Evolutionary conservation across 768 basidiomycete genomes (phyloP).

Genomic region (Suillus ampliporus): DNA sequence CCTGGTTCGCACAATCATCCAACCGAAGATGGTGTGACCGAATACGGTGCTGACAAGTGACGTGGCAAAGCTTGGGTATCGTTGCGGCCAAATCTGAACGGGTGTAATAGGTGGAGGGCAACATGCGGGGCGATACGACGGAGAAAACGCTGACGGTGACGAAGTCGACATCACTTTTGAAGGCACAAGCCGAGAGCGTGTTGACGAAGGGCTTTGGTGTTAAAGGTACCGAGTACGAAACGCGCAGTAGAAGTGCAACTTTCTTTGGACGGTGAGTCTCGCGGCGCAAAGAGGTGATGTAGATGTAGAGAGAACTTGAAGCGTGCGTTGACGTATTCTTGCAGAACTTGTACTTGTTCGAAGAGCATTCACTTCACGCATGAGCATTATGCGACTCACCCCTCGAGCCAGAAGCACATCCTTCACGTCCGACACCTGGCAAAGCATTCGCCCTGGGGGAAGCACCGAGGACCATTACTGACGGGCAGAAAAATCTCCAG

Average conservation of each 20-base stretch:
- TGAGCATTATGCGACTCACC: conserved; percentile 97
- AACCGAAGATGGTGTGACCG: conserved; percentile 96
- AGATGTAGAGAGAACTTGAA: conserved; percentile 10
- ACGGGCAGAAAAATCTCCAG: too few species aligned
- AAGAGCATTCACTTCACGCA: conserved; percentile 88
- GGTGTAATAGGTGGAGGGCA: conserved; percentile 89
- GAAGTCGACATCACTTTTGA: conserved; percentile 54
- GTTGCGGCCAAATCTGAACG: conserved; percentile 86
- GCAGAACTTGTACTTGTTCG: conserved; percentile 81
- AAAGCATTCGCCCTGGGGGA: conserved; percentile 92
- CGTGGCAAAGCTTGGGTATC: conserved; percentile 95
- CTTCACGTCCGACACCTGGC: conserved; percentile 94
- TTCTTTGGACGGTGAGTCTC: conserved; percentile 95
- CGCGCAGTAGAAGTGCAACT: conserved; percentile 96
- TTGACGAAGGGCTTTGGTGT: conserved; percentile 87
- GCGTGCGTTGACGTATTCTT: conserved; percentile 8
- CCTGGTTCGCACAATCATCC: conserved; percentile 91
- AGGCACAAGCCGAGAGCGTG: conserved; percentile 68
- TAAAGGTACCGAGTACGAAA: conserved; percentile 74
- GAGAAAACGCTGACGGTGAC: conserved; percentile 25
- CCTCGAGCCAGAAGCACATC: conserved; percentile 92
- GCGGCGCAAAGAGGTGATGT: conserved; percentile 63
- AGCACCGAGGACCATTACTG: conserved; percentile 58
- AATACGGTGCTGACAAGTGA: conserved; percentile 81
- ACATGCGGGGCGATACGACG: conserved; percentile 67